phyloP scores from a whole-genome alignment of 2,329 filamentous ascomycete species.

The Aspergillus neotritici region DNA sequence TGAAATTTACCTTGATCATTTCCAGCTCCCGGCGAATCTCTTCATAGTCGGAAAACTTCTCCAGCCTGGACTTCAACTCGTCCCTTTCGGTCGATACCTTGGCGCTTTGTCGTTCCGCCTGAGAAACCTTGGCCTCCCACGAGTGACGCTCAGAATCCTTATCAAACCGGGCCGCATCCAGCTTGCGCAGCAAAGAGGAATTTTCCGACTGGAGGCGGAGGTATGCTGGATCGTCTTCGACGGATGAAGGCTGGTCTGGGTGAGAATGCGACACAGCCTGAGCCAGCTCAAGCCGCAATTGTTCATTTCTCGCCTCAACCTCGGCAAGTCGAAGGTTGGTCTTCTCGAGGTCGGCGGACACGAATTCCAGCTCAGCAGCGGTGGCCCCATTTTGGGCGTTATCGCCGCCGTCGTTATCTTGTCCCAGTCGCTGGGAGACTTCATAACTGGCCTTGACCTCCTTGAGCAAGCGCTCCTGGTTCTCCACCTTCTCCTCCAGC shows the following conservation, averaged over 20 bases:
- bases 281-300: constrained; percentile 81
- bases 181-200: constrained; percentile 78
- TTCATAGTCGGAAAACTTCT: constrained; percentile 90
- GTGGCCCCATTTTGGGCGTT: constrained; percentile 63
- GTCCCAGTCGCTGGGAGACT: constrained; percentile 82
- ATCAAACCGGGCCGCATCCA: constrained; percentile 78
- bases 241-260: constrained; percentile 51
- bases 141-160: constrained; percentile 74
- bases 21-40: constrained; percentile 94
- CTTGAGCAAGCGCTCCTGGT: constrained; percentile 82
- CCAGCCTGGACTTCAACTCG: constrained; percentile 69
- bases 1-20: constrained; percentile 65
- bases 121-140: constrained; percentile 67
- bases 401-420: constrained; percentile 60
- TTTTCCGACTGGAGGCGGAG: constrained; percentile 89
- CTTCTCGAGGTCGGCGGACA: constrained; percentile 83
- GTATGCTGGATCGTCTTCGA: constrained; percentile 86
- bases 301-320: constrained; percentile 89
- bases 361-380: constrained; percentile 87
- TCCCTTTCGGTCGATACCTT: constrained; percentile 77
- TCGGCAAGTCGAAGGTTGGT: constrained; percentile 83
- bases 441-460: constrained; percentile 97
- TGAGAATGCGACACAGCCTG: constrained; percentile 73
- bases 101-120: constrained; percentile 71
- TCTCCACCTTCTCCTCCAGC: constrained; percentile 88